phyloP scores from a whole-genome alignment of 768 basidiomycete species.

The Psilocybe sp. region DNA sequence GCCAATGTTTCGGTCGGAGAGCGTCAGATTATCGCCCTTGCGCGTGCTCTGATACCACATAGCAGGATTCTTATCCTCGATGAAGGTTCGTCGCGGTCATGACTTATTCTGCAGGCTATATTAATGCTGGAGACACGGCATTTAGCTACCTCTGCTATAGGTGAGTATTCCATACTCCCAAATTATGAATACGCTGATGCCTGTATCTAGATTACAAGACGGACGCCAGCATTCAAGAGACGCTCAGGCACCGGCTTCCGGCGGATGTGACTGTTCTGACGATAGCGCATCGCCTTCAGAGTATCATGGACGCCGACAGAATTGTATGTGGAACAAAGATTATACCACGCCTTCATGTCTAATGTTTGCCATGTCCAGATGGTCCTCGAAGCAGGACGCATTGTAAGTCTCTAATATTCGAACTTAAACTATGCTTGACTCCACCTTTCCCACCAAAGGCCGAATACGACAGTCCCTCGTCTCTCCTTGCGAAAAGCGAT shows the following conservation, averaged over 20 bases:
- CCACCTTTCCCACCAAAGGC: not conserved
- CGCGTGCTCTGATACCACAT: slow-evolving; percentile 53
- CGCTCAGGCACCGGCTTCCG: slow-evolving; percentile 62
- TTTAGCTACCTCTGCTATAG: slow-evolving; percentile 21
- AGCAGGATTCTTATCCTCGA: slow-evolving; percentile 59
- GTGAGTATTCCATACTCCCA: slow-evolving; percentile 32
- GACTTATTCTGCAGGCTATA: too few relatives aligned
- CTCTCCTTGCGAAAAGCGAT: not conserved
- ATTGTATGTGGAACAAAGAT: slow-evolving; percentile 14
- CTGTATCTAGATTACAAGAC: slow-evolving; percentile 45
- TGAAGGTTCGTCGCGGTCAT: slow-evolving; percentile 24
- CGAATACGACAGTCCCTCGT: slow-evolving; percentile 1
- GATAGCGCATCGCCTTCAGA: slow-evolving; percentile 67
- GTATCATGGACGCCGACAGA: slow-evolving; percentile 62
- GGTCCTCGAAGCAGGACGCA: slow-evolving; percentile 38
- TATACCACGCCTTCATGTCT: too few relatives aligned
- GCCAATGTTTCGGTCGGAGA: slow-evolving; percentile 73
- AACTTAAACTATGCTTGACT: not conserved
- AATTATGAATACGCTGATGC: slow-evolving; percentile 32
- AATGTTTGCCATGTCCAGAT: slow-evolving; percentile 16
- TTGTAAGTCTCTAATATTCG: not conserved
- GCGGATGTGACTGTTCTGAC: slow-evolving; percentile 58
- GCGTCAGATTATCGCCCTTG: slow-evolving; percentile 61
- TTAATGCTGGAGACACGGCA: too few relatives aligned
- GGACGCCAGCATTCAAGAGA: slow-evolving; percentile 65